Percentiles rank a stretch among this genome's conserved stretches.
Conservation (phyloP, 2,329 filamentous ascomycete species). For the Ceratocystis albifundus region DNA sequence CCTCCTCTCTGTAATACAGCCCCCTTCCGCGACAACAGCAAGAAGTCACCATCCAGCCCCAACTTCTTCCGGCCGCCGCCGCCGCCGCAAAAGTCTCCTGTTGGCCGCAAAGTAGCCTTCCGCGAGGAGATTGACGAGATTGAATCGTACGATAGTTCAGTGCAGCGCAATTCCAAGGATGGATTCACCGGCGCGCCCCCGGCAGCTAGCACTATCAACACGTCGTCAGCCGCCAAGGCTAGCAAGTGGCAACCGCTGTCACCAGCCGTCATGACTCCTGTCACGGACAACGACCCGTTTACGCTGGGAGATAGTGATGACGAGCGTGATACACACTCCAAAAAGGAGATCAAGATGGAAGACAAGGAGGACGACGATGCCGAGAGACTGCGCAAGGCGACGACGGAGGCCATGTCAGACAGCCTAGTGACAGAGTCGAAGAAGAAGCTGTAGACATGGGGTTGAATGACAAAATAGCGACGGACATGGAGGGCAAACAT, state of each 20-base stretch:
- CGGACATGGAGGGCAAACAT: not conserved
- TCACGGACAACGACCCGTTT: slow-evolving; percentile 78
- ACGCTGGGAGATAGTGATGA: slow-evolving; percentile 93
- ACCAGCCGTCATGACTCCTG: slow-evolving; percentile 46
- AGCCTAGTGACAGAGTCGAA: slow-evolving; percentile 38
- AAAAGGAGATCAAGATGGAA: slow-evolving; percentile 37
- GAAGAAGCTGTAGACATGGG: slow-evolving; percentile 24
- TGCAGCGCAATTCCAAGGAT: slow-evolving; percentile 44
- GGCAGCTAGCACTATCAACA: slow-evolving; percentile 23
- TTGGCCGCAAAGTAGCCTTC: slow-evolving; percentile 46
- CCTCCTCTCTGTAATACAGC: slow-evolving; percentile 30
- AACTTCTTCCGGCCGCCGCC: slow-evolving; percentile 60
- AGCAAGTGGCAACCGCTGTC: slow-evolving; percentile 98
- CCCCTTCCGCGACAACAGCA: slow-evolving; percentile 38
- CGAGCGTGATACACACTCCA: slow-evolving; percentile 52
- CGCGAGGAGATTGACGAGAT: slow-evolving; percentile 65
- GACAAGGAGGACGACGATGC: slow-evolving; percentile 47
- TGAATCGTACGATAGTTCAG: slow-evolving; percentile 53
- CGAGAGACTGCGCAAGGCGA: slow-evolving; percentile 54
- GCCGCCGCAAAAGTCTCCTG: slow-evolving; percentile 42
- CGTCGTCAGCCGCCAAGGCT: slow-evolving; percentile 45
- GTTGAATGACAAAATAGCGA: not conserved
- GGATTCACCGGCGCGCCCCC: slow-evolving; percentile 23
- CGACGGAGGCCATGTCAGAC: slow-evolving; percentile 49
- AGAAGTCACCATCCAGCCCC: slow-evolving; percentile 58